phyloP scores from a whole-genome alignment of 108 stramenopile genomes.

The Cyclotella distinguenda region DNA sequence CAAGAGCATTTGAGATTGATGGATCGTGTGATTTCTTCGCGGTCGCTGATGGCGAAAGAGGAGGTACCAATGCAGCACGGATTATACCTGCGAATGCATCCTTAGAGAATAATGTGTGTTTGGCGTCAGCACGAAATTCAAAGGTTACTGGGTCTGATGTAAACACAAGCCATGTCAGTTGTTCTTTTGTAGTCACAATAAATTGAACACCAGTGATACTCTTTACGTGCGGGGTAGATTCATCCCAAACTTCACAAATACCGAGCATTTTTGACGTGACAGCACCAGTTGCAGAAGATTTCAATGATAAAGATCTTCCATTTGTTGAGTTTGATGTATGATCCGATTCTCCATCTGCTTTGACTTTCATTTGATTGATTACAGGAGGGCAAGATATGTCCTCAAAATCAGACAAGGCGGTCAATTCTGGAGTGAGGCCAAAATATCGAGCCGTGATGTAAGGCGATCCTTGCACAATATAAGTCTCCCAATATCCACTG shows the following conservation, averaged over 20 bases:
- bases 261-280: constrained; percentile 33
- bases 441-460: constrained; percentile 67
- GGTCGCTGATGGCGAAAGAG: constrained; percentile 6
- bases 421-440: constrained; percentile 56
- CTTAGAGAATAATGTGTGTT: constrained; percentile 46
- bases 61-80: constrained; percentile 75
- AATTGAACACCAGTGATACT: constrained; percentile 77
- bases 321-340: constrained; percentile 10
- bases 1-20: constrained; percentile 3
- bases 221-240: constrained; percentile 30
- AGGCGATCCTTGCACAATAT: constrained; percentile 82
- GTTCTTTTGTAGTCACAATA: constrained; percentile 64
- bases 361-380: constrained; percentile 9
- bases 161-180: constrained; percentile 74
- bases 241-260: constrained; percentile 31
- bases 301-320: constrained; percentile 2
- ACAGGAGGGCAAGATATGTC: constrained; percentile 59
- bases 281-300: constrained; percentile 8
- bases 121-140: constrained; percentile 44
- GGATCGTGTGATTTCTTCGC: constrained; percentile 8
- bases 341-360: background rate
- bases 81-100: constrained; percentile 59
- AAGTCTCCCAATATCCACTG: constrained; percentile 61
- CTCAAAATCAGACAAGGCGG: constrained; percentile 65
- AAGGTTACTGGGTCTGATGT: constrained; percentile 74